phyloP scores from a whole-genome alignment of 169 alveolate species.

The Toxoplasma gondii region DNA sequence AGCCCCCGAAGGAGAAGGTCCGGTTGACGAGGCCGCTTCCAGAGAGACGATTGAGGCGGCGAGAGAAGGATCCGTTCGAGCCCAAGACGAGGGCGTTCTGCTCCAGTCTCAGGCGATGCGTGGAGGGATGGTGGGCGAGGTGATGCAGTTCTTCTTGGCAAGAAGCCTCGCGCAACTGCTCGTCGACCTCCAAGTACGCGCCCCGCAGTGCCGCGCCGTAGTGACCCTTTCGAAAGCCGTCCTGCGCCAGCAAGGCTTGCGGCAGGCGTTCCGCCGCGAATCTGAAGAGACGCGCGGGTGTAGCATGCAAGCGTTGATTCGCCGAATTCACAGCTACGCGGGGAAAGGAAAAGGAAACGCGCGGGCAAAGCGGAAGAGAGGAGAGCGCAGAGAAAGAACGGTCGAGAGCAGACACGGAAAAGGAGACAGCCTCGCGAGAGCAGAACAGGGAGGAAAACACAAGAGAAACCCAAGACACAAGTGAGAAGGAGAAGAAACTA shows the following conservation, averaged over 20 bases:
- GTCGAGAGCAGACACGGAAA: neutral
- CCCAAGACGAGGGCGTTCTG: neutral
- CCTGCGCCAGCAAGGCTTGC: slow-evolving; percentile 33
- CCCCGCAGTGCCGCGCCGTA: slow-evolving; percentile 54
- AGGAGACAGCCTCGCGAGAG: too few species aligned
- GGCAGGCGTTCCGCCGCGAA: slow-evolving; percentile 59
- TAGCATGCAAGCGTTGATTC: neutral
- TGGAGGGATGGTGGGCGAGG: slow-evolving; percentile 27
- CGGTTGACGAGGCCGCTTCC: neutral
- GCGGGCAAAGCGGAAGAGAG: neutral
- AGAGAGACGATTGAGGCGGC: neutral
- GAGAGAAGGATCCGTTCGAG: neutral
- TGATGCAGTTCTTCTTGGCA: slow-evolving; percentile 48
- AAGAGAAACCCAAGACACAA: too few species aligned
- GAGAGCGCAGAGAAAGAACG: neutral
- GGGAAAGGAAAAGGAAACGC: neutral
- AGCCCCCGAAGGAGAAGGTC: neutral
- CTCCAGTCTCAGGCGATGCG: slow-evolving; percentile 29
- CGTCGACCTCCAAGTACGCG: slow-evolving; percentile 58
- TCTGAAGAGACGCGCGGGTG: neutral
- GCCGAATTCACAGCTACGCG: neutral
- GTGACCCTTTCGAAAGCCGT: slow-evolving; percentile 57
- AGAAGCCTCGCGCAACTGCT: slow-evolving; percentile 46
- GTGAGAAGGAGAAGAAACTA: too few species aligned
- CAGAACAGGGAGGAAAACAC: neutral